Base-by-base conservation (phyloP, 352 stramenopile genomes). In the Pythium volutum region DNA sequence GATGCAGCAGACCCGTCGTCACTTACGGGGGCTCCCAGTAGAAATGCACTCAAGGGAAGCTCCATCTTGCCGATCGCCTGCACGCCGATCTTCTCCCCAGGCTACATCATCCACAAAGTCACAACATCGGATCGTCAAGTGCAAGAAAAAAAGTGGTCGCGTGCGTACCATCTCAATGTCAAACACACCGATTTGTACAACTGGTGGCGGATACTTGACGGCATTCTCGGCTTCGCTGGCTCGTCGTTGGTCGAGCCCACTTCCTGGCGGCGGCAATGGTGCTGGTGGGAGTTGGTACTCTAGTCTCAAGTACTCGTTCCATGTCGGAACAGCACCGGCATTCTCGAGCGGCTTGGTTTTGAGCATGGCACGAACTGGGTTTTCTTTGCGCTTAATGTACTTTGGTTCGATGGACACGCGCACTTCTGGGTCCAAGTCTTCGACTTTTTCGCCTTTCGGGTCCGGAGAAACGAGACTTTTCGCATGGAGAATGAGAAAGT, bases 111-210 rank as follows among this genome's bases (percentile, higher is more conserved):
- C n/a, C 38, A 43, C 38, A 43, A 16, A 59, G 25, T 31, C 7
- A 38, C 23, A 22, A 10, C 31, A 34, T 43, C 50, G 10, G 47
- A n/a, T 20, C 20, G 47, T 29, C 16, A 55, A 45, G 2, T 41
- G 22, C 15, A 38, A 48, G 16, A 41, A 36, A 20, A n/a, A 4
- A 45, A 43, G 18, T 42, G 18, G 15, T 15, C 3, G 5, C 36
- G 18, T 15, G 76, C 71, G 26, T 74, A 85, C 76, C 48, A 81
- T 70, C 75, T 85, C 60, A 46, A 85, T 76, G 33, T 83, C 76
- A 43, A 74, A 83, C 3, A 85, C 59, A 10, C 71, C 74, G 22
- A 81, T 29, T 48, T 66, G 58, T 15, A 86, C 61, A 23, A 83
- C 70, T 14, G 76, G 74, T 4, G 76, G 64, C 4, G 72, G 67